Conservation (phyloP, 331 rosid species). For the Malus hybrid region DNA sequence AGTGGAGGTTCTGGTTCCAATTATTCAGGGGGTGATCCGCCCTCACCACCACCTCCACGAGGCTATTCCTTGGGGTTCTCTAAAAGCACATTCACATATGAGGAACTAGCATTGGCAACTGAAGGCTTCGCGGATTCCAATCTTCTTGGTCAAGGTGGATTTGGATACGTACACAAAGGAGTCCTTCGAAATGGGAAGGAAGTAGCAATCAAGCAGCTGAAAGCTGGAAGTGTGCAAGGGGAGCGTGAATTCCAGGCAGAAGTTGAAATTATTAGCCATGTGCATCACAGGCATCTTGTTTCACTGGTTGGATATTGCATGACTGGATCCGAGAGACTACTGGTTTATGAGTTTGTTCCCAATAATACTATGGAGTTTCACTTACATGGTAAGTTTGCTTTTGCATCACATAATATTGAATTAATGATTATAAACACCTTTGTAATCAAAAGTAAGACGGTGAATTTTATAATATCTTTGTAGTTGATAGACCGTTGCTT, state of each 20-base stretch:
- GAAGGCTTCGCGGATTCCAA: conserved; percentile 93
- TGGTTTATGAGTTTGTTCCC: no score
- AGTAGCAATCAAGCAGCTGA: conserved; percentile 86
- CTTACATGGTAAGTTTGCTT: conserved; percentile 56
- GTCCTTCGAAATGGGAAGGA: conserved; percentile 92
- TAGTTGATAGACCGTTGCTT: background rate
- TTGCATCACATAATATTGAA: background rate
- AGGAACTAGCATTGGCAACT: conserved; percentile 80
- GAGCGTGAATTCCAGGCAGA: conserved; percentile 96
- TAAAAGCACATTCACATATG: conserved; percentile 64
- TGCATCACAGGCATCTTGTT: conserved; percentile 91
- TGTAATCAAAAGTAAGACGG: background rate
- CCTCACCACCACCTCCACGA: conserved; percentile 67
- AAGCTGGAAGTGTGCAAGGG: conserved; percentile 96
- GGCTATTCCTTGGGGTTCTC: conserved; percentile 53
- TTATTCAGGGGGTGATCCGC: conserved; percentile 63
- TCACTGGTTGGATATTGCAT: conserved; percentile 92
- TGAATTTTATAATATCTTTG: background rate
- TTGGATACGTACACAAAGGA: conserved; percentile 91
- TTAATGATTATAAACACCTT: background rate
- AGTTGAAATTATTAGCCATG: conserved; percentile 93
- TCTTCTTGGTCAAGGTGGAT: conserved; percentile 95
- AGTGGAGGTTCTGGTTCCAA: conserved; percentile 90
- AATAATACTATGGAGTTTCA: conserved; percentile 92
- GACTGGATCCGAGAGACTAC: conserved; percentile 65